Evolutionary conservation across 768 basidiomycete species (phyloP).

Genomic region (Hebeloma cylindrosporum): DNA sequence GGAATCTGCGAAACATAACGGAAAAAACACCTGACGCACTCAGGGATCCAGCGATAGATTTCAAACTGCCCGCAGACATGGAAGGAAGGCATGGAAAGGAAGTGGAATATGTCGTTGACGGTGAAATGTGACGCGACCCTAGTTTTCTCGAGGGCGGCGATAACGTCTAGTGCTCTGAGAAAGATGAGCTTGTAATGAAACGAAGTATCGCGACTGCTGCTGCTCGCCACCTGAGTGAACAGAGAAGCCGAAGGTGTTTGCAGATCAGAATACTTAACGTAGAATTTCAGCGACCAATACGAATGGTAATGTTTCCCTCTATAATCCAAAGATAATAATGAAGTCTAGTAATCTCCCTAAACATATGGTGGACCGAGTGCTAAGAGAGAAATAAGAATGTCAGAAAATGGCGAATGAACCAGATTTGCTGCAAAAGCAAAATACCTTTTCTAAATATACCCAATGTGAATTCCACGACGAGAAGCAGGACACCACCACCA

Average conservation of each 20-base stretch:
- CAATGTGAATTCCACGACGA: constrained; percentile 90
- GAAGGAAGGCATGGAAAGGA: constrained; percentile 2
- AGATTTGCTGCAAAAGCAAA: background rate
- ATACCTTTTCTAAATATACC: constrained; percentile 72
- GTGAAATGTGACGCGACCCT: constrained; percentile 7
- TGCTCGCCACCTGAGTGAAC: background rate
- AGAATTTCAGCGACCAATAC: too few species aligned
- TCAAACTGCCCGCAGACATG: constrained; percentile 8
- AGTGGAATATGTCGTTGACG: constrained; percentile 6
- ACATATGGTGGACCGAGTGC: constrained; percentile 57
- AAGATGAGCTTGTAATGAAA: constrained; percentile 7
- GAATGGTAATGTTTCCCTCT: too few species aligned
- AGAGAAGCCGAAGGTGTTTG: too few species aligned
- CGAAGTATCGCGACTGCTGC: too few species aligned
- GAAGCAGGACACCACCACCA: constrained; percentile 89
- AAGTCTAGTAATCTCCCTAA: constrained; percentile 17
- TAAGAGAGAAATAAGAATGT: constrained; percentile 16
- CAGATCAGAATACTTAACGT: too few species aligned
- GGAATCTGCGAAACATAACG: too few species aligned
- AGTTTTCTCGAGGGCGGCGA: constrained; percentile 7
- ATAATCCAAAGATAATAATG: background rate
- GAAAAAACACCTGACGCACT: constrained; percentile 7
- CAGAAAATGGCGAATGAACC: background rate
- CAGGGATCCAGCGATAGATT: constrained; percentile 12
- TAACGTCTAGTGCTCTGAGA: background rate